Evolutionary conservation across 176 grass and related monocot species (phyloP).

Genomic region (Carex cristatella): DNA sequence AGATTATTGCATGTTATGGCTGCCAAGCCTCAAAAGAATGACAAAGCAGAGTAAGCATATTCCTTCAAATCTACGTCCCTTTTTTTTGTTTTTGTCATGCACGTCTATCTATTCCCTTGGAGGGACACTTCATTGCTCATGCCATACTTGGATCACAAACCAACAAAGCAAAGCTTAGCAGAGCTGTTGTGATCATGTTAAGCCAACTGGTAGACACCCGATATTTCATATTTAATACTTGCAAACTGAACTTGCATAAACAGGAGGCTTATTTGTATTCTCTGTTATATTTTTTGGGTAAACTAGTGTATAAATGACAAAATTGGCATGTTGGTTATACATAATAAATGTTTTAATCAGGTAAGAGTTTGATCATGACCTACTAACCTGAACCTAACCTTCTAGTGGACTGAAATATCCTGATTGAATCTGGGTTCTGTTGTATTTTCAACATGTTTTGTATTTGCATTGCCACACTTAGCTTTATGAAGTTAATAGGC

Average conservation of each 20-base stretch:
- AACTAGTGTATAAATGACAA: background rate
- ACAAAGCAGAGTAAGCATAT: slow-evolving; percentile 67
- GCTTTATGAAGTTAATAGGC: background rate
- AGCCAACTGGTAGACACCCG: background rate
- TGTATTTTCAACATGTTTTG: background rate
- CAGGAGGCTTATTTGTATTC: background rate
- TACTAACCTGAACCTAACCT: background rate
- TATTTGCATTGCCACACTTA: background rate
- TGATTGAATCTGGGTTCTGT: background rate
- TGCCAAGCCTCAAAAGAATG: slow-evolving; percentile 71
- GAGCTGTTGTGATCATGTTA: background rate
- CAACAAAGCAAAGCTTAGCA: background rate
- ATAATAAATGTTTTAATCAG: background rate
- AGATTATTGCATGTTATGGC: slow-evolving; percentile 68
- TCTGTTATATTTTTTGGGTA: background rate
- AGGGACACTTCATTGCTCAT: background rate
- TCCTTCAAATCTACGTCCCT: slow-evolving; percentile 14
- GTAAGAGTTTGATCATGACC: background rate
- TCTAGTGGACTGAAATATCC: background rate
- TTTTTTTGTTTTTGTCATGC: slow-evolving; percentile 13
- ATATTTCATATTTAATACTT: background rate
- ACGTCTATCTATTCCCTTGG: slow-evolving; percentile 2
- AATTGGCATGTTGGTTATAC: background rate
- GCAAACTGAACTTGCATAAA: background rate
- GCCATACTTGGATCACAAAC: background rate